Conservation (phyloP, 2,329 filamentous ascomycete genomes). For the Fusarium protoensiforme region DNA sequence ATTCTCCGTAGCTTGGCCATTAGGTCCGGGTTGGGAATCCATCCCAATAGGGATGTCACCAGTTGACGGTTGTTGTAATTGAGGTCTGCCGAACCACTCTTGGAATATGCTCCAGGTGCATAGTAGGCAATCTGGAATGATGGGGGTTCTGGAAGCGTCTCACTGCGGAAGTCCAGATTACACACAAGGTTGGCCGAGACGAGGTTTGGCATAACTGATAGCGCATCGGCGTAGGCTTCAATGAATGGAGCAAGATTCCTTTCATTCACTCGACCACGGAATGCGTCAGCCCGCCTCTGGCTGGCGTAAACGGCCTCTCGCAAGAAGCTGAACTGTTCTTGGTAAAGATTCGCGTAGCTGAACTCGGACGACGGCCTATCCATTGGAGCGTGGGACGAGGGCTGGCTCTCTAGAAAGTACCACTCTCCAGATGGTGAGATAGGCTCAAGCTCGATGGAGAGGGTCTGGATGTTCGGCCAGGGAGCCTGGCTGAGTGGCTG, state of each 20-base stretch:
- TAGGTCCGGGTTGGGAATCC: conserved; percentile 4
- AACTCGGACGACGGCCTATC: not conserved
- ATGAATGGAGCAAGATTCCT: not conserved
- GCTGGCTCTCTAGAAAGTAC: not conserved
- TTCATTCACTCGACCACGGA: not conserved
- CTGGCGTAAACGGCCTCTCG: not conserved
- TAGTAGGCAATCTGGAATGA: conserved; percentile 3
- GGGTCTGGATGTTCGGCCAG: not conserved
- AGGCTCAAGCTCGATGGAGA: conserved; percentile 3
- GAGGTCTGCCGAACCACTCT: not conserved
- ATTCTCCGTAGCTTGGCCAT: conserved; percentile 1
- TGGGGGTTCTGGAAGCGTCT: not conserved
- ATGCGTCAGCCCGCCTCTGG: not conserved
- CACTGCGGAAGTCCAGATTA: not conserved
- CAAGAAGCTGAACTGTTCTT: not conserved
- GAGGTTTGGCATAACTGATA: conserved; percentile 12
- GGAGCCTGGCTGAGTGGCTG: not conserved
- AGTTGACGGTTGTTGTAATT: conserved; percentile 7
- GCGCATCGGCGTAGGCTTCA: not conserved
- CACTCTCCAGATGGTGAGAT: not conserved
- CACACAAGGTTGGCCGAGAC: not conserved
- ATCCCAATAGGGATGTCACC: conserved; percentile 1
- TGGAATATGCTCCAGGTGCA: not conserved
- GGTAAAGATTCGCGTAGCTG: not conserved
- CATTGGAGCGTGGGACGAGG: not conserved